These are phyloP conservation scores for Waltergamsia citrina DNA, from an alignment of 2,329 filamentous ascomycete species.

Conservation along the genomic window DNA sequence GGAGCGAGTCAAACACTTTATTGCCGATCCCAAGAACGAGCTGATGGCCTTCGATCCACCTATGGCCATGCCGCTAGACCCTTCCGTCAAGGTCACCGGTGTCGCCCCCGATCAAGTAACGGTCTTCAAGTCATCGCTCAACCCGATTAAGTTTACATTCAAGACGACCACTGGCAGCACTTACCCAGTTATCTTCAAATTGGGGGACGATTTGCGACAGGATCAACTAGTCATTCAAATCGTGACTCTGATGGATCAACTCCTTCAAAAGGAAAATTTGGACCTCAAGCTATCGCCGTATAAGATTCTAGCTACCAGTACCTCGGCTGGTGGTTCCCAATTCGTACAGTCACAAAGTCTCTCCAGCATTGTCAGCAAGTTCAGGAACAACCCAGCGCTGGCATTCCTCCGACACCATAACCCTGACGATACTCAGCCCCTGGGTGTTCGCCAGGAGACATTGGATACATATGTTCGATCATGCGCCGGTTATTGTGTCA, in stretches of 20 bases:
- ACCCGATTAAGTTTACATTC: slow-evolving; percentile 85
- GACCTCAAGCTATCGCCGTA: slow-evolving; percentile 94
- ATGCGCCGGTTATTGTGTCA: slow-evolving; percentile 95
- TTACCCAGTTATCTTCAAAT: slow-evolving; percentile 95
- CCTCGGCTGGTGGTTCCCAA: slow-evolving; percentile 82
- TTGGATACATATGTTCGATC: slow-evolving; percentile 95
- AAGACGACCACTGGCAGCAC: slow-evolving; percentile 66
- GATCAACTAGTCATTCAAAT: slow-evolving; percentile 96
- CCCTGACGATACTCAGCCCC: slow-evolving; percentile 69
- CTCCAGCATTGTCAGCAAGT: slow-evolving; percentile 74
- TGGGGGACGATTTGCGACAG: slow-evolving; percentile 89
- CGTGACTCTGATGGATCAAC: slow-evolving; percentile 94
- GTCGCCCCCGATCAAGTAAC: slow-evolving; percentile 76
- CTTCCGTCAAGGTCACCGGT: slow-evolving; percentile 68
- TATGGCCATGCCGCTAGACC: slow-evolving; percentile 80
- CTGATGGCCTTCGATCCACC: slow-evolving; percentile 75
- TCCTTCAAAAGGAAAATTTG: slow-evolving; percentile 90
- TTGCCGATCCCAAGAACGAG: slow-evolving; percentile 87
- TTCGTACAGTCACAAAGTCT: slow-evolving; percentile 84
- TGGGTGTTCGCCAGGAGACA: slow-evolving; percentile 83
- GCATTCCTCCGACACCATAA: slow-evolving; percentile 85
- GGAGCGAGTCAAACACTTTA: slow-evolving; percentile 72
- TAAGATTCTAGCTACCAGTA: slow-evolving; percentile 88
- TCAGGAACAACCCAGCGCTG: slow-evolving; percentile 63
- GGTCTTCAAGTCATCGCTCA: slow-evolving; percentile 92